Base-by-base conservation (phyloP, 1,284 basidiomycete genomes). In the Polyporus tsugae region DNA sequence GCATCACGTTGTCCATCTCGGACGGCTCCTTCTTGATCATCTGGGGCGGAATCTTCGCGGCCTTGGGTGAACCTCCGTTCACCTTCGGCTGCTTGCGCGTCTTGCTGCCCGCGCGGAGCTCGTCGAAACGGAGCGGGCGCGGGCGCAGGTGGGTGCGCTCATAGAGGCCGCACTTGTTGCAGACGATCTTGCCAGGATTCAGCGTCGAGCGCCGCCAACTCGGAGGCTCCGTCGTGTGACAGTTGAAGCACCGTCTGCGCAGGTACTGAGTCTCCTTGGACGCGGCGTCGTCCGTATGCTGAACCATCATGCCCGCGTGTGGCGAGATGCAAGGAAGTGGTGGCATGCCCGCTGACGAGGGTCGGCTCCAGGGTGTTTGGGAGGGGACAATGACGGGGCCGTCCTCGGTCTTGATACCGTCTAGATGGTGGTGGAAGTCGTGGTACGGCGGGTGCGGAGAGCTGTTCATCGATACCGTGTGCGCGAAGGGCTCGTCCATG, bases 91-190 rank as follows among this genome's bases (percentile, higher is more conserved):
- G 84, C 79, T 89, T 93, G 69, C 92, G 85, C n/a, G 89, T 86
- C 80, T 94, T 94, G 80, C 90, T 91, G 11, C 92, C 92, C 0
- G 92, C 90, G 4, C 93, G 88, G 46, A 95, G 85, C 80, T 95
- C 93, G 79, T 95, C 93, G 74, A 95, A 94, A 64, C 93, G 90
- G 33, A 93, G 84, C 15, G 93, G 93, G 17, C 93, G 86, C 7
- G 93, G 88, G 38, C 93, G 87, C 69, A 94, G 78, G 73, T 95
- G 93, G 15, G 93, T 95, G 76, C 93, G 91, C 80, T 95, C 93
- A 78, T 95, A 95, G 49, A 95, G 84, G 22, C 93, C 93, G 73
- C 93, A 95, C 83, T 95, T 95, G 86, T 95, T 95, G 86, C 93
- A 95, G 64, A 95, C 93, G 77, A 95, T 95, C 81, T 95, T 95